Evolutionary conservation across 164 flowering plant species (phyloP).

Genomic region (Vitis cinerea): DNA sequence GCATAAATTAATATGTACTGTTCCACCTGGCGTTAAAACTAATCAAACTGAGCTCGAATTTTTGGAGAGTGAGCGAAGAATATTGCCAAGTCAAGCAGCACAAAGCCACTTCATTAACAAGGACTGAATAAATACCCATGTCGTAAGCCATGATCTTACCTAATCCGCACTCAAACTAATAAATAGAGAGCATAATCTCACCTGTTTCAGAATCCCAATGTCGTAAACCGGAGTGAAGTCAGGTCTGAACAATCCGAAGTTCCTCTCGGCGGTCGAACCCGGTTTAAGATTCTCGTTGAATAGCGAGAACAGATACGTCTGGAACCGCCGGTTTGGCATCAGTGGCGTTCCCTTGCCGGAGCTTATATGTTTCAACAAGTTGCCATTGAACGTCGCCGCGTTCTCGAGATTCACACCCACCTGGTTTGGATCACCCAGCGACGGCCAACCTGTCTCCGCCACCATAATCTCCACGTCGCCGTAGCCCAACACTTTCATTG

Average conservation of each 20-base stretch:
- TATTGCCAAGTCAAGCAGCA: no score
- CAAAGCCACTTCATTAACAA: no score
- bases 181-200: not conserved
- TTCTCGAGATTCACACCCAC: conserved; percentile 23
- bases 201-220: conserved; percentile 23
- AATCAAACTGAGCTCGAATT: no score
- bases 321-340: conserved; percentile 49
- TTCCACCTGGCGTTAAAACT: no score
- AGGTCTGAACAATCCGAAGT: conserved; percentile 44
- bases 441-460: conserved; percentile 63
- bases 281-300: conserved; percentile 49
- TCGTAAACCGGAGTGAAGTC: conserved; percentile 45
- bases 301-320: conserved; percentile 39
- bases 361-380: conserved; percentile 24
- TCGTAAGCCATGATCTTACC: no score
- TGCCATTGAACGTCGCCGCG: conserved; percentile 36
- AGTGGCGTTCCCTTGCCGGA: conserved; percentile 49
- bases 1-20: no score
- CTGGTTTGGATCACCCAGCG: conserved; percentile 26
- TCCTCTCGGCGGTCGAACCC: conserved; percentile 35
- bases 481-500: conserved; percentile 47
- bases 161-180: no score
- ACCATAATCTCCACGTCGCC: conserved; percentile 36
- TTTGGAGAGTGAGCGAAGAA: no score
- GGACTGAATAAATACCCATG: no score